Percentiles rank a stretch among this genome's conserved stretches.
phyloP scores from a whole-genome alignment of 371 early-diverging fungal genomes.

The Fennellomyces sp. region DNA sequence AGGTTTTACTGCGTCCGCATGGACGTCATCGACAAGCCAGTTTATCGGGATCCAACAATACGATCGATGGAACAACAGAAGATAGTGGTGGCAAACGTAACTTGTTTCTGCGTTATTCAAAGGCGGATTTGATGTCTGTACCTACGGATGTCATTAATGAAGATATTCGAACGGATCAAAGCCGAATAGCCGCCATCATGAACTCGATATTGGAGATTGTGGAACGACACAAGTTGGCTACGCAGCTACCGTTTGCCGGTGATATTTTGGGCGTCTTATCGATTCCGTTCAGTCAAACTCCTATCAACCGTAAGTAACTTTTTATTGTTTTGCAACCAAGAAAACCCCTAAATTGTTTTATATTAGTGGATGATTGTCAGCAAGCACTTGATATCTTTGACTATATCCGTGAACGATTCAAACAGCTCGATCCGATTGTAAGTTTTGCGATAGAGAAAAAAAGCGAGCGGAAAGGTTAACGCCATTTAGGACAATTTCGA shows the following conservation, averaged over 20 bases:
- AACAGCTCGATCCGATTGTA: constrained; percentile 36
- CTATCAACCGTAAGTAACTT: constrained; percentile 26
- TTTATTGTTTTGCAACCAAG: neutral
- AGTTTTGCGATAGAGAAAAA: too few relatives aligned
- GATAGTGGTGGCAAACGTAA: constrained; percentile 3
- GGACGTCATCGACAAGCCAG: constrained; percentile 22
- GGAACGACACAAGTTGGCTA: constrained; percentile 39
- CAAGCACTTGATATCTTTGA: constrained; percentile 54
- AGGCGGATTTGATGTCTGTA: constrained; percentile 10
- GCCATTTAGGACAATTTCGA: constrained; percentile 60
- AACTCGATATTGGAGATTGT: constrained; percentile 27
- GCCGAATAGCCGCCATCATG: constrained; percentile 12
- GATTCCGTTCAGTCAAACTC: constrained; percentile 34
- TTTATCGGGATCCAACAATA: constrained; percentile 15
- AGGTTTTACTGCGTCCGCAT: constrained; percentile 21
- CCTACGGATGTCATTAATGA: constrained; percentile 8
- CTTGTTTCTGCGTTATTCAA: constrained; percentile 16
- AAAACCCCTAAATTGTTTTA: neutral
- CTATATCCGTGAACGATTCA: constrained; percentile 41
- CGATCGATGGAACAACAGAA: neutral
- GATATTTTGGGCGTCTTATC: constrained; percentile 38
- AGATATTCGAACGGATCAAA: constrained; percentile 6
- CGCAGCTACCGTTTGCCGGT: constrained; percentile 32
- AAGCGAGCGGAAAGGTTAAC: too few relatives aligned
- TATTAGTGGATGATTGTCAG: constrained; percentile 39